Percentiles rank a stretch among this genome's conserved stretches.
Evolutionary conservation across 257 asterid genomes (phyloP).

Genomic region (Anisodus tanguticus): DNA sequence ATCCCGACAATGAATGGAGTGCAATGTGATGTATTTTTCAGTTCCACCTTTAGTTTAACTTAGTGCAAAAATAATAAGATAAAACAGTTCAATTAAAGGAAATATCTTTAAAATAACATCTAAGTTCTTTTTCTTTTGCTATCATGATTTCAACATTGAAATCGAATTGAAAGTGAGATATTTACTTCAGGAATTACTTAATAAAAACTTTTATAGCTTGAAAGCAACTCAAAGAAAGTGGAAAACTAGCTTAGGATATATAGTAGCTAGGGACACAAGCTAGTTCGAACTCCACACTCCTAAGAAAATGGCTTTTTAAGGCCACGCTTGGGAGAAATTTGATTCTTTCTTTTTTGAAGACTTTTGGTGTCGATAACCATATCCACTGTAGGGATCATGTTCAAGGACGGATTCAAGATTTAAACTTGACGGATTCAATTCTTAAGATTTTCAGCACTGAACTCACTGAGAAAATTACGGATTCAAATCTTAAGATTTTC

Average conservation of each 20-base stretch:
- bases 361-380: conserved; percentile 34
- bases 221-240: conserved; percentile 16
- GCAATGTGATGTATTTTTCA: background rate
- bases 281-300: conserved; percentile 27
- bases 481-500: background rate
- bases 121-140: background rate
- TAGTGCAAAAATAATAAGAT: background rate
- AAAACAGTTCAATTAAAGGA: background rate
- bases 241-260: background rate
- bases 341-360: conserved; percentile 30
- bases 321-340: conserved; percentile 30
- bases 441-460: background rate
- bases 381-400: background rate
- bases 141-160: background rate
- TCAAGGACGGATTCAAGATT: background rate
- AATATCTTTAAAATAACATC: background rate
- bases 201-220: background rate
- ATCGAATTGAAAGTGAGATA: background rate
- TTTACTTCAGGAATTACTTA: background rate
- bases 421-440: background rate
- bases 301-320: conserved; percentile 41
- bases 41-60: background rate
- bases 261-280: background rate
- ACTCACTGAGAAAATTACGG: background rate
- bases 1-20: too few relatives aligned